Percentiles rank a stretch among this genome's conserved stretches.
Conservation (phyloP, 208 protist species). For the Wallacemonas sp. region DNA sequence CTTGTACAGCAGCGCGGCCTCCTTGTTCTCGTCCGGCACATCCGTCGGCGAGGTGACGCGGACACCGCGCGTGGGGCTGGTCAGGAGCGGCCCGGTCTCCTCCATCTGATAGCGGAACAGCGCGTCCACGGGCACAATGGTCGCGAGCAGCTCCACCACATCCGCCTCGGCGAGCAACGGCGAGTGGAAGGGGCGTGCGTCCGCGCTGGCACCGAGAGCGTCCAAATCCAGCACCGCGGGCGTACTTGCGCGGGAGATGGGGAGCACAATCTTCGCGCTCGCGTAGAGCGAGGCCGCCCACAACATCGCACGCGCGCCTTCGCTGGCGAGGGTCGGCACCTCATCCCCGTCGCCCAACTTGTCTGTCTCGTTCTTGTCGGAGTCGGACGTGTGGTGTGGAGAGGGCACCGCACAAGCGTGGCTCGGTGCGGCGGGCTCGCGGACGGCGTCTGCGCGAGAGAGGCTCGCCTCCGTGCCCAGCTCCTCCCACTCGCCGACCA, state of each 20-base stretch:
- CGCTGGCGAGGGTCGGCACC: constrained; percentile 18
- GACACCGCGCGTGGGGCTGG: not conserved
- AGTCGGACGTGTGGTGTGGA: not conserved
- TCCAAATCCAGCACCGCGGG: not conserved
- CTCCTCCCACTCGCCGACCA: constrained; percentile 10
- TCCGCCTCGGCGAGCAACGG: not conserved
- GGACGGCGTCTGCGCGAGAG: not conserved
- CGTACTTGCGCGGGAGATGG: not conserved
- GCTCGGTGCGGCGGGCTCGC: no score
- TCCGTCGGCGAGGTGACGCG: not conserved
- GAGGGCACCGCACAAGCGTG: no score
- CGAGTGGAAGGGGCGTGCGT: not conserved
- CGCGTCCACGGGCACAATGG: constrained; percentile 24
- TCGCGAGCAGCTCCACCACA: constrained; percentile 26
- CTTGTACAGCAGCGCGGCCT: not conserved
- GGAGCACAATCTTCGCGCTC: not conserved
- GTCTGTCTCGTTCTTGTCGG: constrained; percentile 19
- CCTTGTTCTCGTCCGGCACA: not conserved
- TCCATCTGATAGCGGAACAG: constrained; percentile 34
- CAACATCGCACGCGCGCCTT: constrained; percentile 29
- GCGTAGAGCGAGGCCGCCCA: constrained; percentile 10
- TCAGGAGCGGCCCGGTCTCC: not conserved
- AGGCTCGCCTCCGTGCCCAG: constrained; percentile 2
- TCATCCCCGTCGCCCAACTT: constrained; percentile 15
- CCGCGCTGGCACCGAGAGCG: not conserved